Base-by-base conservation (phyloP, 75 land plant species). In the Ceratopteris richardii region DNA sequence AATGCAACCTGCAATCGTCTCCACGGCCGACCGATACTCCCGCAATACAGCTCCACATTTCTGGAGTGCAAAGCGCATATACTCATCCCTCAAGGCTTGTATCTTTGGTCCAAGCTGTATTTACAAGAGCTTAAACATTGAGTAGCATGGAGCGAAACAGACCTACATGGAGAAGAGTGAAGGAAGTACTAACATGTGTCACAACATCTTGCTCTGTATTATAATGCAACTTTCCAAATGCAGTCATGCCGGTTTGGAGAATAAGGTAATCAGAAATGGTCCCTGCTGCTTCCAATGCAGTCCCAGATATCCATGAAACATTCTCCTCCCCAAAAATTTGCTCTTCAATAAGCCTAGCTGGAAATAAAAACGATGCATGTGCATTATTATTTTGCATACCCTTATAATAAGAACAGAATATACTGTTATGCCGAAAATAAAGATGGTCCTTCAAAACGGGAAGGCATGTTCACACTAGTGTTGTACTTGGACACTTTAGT, bases 331-430 rank as follows among this genome's bases (percentile, higher is more conserved):
- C 98, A 75, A 94, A 94, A 40, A 94, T 82, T 66, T 85, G 80
- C 67, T 94, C 98, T 71, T 94, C 98, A 51, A 89, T 93, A 56
- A 81, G 64, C 60, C 96, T 72, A 31, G 98, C 98, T 93, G 74
- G 51, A 48, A 27, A 48, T 21, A 31, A 36, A 51, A 29, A 18
- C n/a, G n/a, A n/a, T n/a, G n/a, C n/a, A n/a, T n/a, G n/a, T 37
- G 50, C 16, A 16, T 19, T n/a, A n/a, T n/a, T n/a, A n/a, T n/a
- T n/a, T n/a, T n/a, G n/a, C n/a, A n/a, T n/a, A n/a, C n/a, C n/a
- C n/a, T n/a, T n/a, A n/a, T n/a, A n/a, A n/a, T n/a, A n/a, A n/a
- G n/a, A n/a, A n/a, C n/a, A n/a, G n/a, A n/a, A n/a, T n/a, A n/a
- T n/a, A n/a, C n/a, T n/a, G n/a, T n/a, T n/a, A n/a, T n/a, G 56